Evolutionary conservation across 768 basidiomycete species (phyloP).

Genomic region (Mycena metata): DNA sequence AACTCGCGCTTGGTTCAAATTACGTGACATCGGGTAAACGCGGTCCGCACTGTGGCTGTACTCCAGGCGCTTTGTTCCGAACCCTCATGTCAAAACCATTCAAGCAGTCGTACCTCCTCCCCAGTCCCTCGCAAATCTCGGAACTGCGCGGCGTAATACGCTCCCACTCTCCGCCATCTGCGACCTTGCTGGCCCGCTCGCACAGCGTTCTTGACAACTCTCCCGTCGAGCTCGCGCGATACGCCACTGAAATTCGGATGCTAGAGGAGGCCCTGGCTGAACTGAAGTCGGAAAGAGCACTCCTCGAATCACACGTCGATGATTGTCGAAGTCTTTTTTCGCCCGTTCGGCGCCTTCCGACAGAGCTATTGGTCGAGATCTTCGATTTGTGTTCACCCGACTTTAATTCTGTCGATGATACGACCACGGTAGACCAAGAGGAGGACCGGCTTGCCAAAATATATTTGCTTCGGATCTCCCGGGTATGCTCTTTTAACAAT

Average conservation of each 20-base stretch:
- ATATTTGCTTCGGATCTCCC: constrained; percentile 5
- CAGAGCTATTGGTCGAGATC: not conserved
- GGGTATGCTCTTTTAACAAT: constrained; percentile 1
- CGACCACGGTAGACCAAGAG: not conserved
- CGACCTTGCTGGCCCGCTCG: too few relatives aligned
- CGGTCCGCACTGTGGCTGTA: too few relatives aligned
- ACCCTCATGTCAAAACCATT: too few relatives aligned
- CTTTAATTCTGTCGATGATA: too few relatives aligned
- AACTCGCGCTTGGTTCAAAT: too few relatives aligned
- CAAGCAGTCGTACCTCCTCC: too few relatives aligned
- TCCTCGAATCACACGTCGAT: not conserved
- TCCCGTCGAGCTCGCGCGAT: not conserved
- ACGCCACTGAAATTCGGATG: not conserved
- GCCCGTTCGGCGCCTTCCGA: not conserved
- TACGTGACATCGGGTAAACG: too few relatives aligned
- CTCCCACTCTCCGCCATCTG: too few relatives aligned
- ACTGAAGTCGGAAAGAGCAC: not conserved
- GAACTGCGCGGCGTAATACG: too few relatives aligned
- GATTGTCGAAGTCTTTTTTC: not conserved
- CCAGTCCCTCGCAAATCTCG: too few relatives aligned
- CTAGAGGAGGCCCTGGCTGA: not conserved
- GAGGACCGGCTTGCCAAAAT: constrained; percentile 7
- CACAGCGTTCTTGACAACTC: too few relatives aligned
- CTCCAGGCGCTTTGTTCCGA: too few relatives aligned
- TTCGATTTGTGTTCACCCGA: not conserved